These are phyloP conservation scores for Sarocladium strictum DNA, from an alignment of 2,329 filamentous ascomycete genomes.

Conservation along the genomic window DNA sequence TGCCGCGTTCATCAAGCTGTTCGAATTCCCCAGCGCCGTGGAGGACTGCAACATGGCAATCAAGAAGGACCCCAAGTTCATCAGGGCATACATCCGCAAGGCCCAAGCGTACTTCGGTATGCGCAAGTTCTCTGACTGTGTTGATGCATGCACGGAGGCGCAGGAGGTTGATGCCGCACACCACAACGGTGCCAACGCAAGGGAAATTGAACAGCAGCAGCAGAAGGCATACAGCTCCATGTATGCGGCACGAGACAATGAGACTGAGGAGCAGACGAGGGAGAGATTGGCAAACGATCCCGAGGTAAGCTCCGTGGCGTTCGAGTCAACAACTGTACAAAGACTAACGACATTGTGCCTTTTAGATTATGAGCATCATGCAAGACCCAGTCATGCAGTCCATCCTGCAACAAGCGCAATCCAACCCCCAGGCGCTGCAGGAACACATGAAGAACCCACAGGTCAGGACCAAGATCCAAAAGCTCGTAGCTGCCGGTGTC, in stretches of 20 bases:
- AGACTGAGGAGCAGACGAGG: constrained; percentile 93
- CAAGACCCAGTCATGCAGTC: constrained; percentile 97
- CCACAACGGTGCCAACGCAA: constrained; percentile 67
- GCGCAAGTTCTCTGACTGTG: constrained; percentile 94
- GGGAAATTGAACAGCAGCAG: constrained; percentile 90
- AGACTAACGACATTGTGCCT: background rate
- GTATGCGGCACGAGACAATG: constrained; percentile 84
- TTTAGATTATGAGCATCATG: constrained; percentile 77
- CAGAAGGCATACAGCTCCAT: constrained; percentile 89
- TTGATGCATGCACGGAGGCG: constrained; percentile 84
- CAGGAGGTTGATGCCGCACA: constrained; percentile 65
- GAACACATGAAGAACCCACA: constrained; percentile 95
- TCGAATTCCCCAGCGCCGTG: constrained; percentile 89
- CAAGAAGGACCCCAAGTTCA: constrained; percentile 85
- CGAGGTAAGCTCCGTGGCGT: constrained; percentile 55
- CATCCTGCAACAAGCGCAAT: constrained; percentile 94
- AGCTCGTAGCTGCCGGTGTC: constrained; percentile 86
- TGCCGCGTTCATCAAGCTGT: constrained; percentile 92
- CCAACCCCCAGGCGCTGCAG: constrained; percentile 82
- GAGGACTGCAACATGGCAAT: constrained; percentile 90
- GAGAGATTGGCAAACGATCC: constrained; percentile 86
- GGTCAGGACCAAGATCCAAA: constrained; percentile 86
- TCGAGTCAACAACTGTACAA: background rate
- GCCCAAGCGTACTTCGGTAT: constrained; percentile 93
- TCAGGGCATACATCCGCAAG: constrained; percentile 94